Percentiles rank a stretch among this genome's conserved stretches.
These are phyloP conservation scores for Lophiostoma macrostomum DNA, from an alignment of 495 filamentous ascomycete genomes.

Conservation along the genomic window DNA sequence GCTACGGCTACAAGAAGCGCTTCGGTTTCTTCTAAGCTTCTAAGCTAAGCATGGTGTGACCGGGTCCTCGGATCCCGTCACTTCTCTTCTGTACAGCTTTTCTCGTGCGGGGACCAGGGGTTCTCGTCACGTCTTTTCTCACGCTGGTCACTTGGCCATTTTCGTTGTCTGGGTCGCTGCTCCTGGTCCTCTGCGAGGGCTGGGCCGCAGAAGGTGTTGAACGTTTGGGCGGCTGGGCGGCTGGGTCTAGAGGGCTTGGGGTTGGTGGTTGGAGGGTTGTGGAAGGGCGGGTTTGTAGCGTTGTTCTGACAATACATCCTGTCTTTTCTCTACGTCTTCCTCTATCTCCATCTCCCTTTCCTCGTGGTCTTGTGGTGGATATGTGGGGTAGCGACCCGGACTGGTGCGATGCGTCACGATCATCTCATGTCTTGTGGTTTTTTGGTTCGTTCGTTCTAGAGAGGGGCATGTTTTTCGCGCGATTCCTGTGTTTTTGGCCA, in stretches of 20 bases:
- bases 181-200: neutral
- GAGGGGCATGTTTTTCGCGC: no score
- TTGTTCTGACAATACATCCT: conserved; percentile 11
- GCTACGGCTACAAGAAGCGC: conserved; percentile 14
- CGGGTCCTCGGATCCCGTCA: neutral
- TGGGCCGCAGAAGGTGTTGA: no score
- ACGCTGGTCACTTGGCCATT: neutral
- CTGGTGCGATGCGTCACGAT: neutral
- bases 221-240: neutral
- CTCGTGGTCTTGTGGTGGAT: neutral
- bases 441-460: conserved; percentile 5
- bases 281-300: conserved; percentile 1
- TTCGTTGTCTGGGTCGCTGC: conserved; percentile 6
- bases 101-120: neutral
- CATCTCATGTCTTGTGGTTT: neutral
- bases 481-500: no score
- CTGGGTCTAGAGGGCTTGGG: neutral
- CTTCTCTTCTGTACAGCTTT: conserved; percentile 12
- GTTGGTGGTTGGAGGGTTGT: neutral
- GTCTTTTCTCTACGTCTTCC: conserved; percentile 3
- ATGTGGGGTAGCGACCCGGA: neutral
- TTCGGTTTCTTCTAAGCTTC: conserved; percentile 19
- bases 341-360: neutral
- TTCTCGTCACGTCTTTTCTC: no score
- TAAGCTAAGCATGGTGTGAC: neutral